phyloP scores from a whole-genome alignment of 768 basidiomycete species.

The Lentinula edodes region DNA sequence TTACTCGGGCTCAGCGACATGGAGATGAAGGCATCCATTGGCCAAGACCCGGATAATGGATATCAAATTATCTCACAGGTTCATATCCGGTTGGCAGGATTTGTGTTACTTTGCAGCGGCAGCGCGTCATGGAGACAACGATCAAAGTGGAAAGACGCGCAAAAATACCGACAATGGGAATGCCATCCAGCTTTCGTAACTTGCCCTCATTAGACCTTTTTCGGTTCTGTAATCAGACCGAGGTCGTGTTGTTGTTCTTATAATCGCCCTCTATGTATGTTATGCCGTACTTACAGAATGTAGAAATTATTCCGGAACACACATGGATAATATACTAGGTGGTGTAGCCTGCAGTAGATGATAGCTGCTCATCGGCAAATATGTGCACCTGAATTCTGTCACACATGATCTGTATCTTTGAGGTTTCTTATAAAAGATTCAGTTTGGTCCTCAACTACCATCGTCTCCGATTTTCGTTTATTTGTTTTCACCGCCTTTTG shows the following conservation, averaged over 20 bases:
- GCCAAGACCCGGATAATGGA: constrained; percentile 58
- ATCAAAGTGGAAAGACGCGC: neutral
- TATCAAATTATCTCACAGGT: neutral
- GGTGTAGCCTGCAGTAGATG: neutral
- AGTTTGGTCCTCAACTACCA: neutral
- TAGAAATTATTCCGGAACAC: neutral
- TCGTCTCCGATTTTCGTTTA: neutral
- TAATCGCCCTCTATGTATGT: neutral
- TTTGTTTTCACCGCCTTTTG: neutral
- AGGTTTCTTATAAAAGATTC: neutral
- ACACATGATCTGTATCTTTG: neutral
- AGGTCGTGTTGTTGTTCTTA: neutral
- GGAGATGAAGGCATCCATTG: constrained; percentile 57
- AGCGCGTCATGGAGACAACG: neutral
- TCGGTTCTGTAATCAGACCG: neutral
- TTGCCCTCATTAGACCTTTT: neutral
- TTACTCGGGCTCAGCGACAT: constrained; percentile 53
- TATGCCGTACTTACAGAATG: neutral
- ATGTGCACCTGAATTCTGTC: neutral
- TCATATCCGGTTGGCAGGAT: neutral
- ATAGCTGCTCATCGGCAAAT: neutral
- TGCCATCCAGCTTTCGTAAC: neutral
- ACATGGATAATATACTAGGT: neutral
- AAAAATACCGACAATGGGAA: constrained; percentile 14
- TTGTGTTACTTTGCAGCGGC: neutral